Evolutionary conservation across 805 yeast species (phyloP).

Genomic region (Nakazawaea ambrosiae): DNA sequence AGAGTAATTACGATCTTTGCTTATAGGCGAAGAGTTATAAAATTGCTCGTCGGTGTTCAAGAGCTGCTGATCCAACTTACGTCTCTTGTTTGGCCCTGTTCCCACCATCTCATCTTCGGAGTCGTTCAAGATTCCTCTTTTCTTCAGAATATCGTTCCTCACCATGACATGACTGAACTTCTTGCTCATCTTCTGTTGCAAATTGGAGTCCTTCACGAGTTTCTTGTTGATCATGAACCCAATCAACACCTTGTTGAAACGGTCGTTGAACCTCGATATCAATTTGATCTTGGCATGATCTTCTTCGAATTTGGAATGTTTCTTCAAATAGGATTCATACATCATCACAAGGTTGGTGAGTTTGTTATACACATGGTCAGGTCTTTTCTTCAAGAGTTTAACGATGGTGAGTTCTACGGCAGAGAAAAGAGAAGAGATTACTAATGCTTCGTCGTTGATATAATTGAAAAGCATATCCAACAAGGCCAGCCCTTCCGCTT

Average conservation of each 20-base stretch:
- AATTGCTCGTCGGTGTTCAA: slow-evolving; percentile 17
- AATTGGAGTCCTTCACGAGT: slow-evolving; percentile 23
- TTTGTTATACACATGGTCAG: slow-evolving; percentile 44
- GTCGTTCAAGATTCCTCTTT: slow-evolving; percentile 27
- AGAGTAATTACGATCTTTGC: slow-evolving; percentile 43
- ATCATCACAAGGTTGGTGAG: slow-evolving; percentile 53
- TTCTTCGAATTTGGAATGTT: slow-evolving; percentile 40
- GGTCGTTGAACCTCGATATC: slow-evolving; percentile 28
- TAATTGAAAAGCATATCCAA: slow-evolving; percentile 58
- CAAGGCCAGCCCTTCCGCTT: slow-evolving; percentile 64
- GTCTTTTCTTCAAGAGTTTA: slow-evolving; percentile 58
- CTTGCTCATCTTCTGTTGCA: slow-evolving; percentile 25
- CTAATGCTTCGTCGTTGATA: slow-evolving; percentile 47
- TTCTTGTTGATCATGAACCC: slow-evolving; percentile 25
- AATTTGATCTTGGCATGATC: slow-evolving; percentile 23
- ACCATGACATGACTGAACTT: slow-evolving; percentile 25
- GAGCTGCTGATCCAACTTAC: slow-evolving; percentile 15
- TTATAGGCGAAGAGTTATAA: slow-evolving; percentile 24
- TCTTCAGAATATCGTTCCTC: slow-evolving; percentile 20
- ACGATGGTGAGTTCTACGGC: slow-evolving; percentile 63
- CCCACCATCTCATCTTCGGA: slow-evolving; percentile 40
- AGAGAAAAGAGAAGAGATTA: slow-evolving; percentile 52
- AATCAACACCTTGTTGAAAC: slow-evolving; percentile 25
- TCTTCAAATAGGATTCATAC: slow-evolving; percentile 52
- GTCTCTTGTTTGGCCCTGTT: slow-evolving; percentile 17